Evolutionary conservation across 2,329 filamentous ascomycete genomes (phyloP).

Genomic region (Chaetomium sp.): DNA sequence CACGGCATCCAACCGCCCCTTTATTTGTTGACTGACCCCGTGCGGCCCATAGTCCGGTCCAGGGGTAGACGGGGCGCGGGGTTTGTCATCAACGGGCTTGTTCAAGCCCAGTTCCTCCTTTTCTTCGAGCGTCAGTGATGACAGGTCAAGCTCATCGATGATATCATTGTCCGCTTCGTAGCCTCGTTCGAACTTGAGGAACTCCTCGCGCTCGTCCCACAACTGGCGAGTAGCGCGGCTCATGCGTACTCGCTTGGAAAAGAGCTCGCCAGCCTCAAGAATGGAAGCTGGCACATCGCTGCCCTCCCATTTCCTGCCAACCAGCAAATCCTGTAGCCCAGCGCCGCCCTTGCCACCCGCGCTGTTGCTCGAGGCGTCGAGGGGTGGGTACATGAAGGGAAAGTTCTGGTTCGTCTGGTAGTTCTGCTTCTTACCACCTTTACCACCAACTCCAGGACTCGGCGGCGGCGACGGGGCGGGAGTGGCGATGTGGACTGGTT

Average conservation of each 20-base stretch:
- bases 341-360: conserved; percentile 86
- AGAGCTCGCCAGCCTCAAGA: conserved; percentile 89
- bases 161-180: conserved; percentile 57
- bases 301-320: conserved; percentile 88
- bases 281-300: conserved; percentile 93
- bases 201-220: conserved; percentile 91
- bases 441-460: conserved; percentile 82
- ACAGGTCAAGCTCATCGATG: conserved; percentile 45
- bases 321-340: conserved; percentile 75
- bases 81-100: conserved; percentile 47
- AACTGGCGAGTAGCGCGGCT: conserved; percentile 88
- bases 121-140: conserved; percentile 44
- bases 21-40: conserved; percentile 56
- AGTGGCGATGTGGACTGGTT: conserved; percentile 98
- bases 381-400: conserved; percentile 92
- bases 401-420: conserved; percentile 99
- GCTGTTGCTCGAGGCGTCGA: conserved; percentile 85
- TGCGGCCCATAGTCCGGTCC: conserved; percentile 56
- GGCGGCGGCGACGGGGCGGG: conserved; percentile 94
- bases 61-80: conserved; percentile 40
- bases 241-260: conserved; percentile 86
- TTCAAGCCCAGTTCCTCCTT: conserved; percentile 52
- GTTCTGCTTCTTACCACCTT: conserved; percentile 97
- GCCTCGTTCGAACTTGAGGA: conserved; percentile 88
- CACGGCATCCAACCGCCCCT: conserved; percentile 69